Conservation (phyloP, 129 eudicot genomes). For the Lactuca sativa region DNA sequence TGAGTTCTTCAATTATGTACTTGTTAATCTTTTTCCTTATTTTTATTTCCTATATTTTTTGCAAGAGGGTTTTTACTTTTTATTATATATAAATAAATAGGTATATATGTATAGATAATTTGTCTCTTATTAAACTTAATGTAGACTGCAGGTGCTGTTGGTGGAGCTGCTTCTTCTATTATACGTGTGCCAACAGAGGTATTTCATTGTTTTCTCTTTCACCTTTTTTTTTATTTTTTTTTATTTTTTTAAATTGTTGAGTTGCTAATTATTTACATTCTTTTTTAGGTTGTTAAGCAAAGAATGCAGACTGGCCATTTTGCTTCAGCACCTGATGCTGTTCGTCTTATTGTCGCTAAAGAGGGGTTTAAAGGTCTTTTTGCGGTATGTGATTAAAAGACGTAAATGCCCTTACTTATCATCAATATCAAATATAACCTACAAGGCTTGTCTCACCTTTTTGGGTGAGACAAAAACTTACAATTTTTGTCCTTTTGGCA, state of each 20-base stretch:
- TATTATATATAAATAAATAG: background rate
- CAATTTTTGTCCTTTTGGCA: too few species aligned
- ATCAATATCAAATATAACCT: too few species aligned
- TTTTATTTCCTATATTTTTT: background rate
- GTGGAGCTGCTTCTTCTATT: slow-evolving; percentile 93
- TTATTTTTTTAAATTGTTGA: background rate
- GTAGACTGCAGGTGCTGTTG: slow-evolving; percentile 93
- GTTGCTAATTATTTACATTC: slow-evolving; percentile 7
- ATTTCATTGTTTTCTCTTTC: slow-evolving; percentile 8
- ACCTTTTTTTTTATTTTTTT: background rate
- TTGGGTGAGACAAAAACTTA: too few species aligned
- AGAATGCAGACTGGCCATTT: slow-evolving; percentile 91
- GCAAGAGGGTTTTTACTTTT: background rate
- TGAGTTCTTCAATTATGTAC: slow-evolving; percentile 32
- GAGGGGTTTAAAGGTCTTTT: slow-evolving; percentile 89
- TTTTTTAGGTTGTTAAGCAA: slow-evolving; percentile 80
- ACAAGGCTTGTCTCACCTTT: too few species aligned
- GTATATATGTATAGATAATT: background rate
- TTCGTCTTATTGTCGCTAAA: slow-evolving; percentile 70
- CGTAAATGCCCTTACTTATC: too few species aligned
- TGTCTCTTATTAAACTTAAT: slow-evolving; percentile 12
- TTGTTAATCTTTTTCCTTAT: background rate
- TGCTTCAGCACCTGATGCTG: slow-evolving; percentile 81
- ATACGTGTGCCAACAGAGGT: slow-evolving; percentile 90
- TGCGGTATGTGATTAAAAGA: slow-evolving; percentile 48